These are phyloP conservation scores for Fusarium brevicatenulatum DNA, from an alignment of 2,329 filamentous ascomycete species.

Conservation along the genomic window DNA sequence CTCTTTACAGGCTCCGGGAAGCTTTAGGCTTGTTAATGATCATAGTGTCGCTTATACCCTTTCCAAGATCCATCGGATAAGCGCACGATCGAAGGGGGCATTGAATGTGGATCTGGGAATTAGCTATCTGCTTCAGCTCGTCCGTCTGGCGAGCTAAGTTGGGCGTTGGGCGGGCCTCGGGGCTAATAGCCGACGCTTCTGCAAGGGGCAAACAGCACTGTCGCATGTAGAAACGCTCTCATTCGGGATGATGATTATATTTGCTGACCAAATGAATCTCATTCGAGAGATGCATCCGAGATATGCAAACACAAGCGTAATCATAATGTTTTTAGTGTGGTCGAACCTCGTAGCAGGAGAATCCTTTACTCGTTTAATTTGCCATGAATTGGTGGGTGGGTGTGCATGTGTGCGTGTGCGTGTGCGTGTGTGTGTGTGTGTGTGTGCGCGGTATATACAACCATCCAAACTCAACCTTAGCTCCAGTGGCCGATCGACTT, in stretches of 20 bases:
- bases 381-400: not conserved
- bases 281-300: not conserved
- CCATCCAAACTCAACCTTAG: not conserved
- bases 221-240: not conserved
- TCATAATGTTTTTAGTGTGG: slow-evolving; percentile 11
- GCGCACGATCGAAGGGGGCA: slow-evolving; percentile 24
- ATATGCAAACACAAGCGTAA: slow-evolving; percentile 11
- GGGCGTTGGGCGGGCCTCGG: not conserved
- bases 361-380: slow-evolving; percentile 11
- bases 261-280: too few species aligned
- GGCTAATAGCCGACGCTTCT: slow-evolving; percentile 29
- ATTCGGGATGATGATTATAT: not conserved
- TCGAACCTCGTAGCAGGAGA: slow-evolving; percentile 7
- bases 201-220: slow-evolving; percentile 25
- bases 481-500: slow-evolving; percentile 4
- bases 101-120: slow-evolving; percentile 16
- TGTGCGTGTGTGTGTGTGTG: not conserved
- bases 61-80: slow-evolving; percentile 14
- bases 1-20: not conserved
- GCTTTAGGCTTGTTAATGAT: slow-evolving; percentile 17
- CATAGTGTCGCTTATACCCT: slow-evolving; percentile 7
- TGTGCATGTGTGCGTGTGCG: not conserved
- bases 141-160: not conserved
- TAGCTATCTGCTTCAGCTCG: not conserved
- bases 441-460: not conserved